Evolutionary conservation across 169 alveolate species (phyloP), one percentile per base, ranked within the genome.

Genomic region (Cardiosporidium cionae): DNA sequence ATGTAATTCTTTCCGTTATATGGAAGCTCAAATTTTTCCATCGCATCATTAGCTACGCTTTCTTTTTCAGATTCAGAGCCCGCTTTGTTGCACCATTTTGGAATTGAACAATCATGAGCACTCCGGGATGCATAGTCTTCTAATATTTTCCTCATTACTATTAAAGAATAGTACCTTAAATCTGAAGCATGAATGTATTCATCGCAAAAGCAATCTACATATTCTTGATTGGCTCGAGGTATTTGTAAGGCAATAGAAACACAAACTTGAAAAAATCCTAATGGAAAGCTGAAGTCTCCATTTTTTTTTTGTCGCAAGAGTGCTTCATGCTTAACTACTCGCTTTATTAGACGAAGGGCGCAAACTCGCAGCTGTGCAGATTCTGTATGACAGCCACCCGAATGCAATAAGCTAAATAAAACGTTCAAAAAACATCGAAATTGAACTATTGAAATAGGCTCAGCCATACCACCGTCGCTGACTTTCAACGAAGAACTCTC

Each of bases 161-260:
- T 63, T 9, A 76, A 34, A 5, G 54, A 35, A 52, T 72, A 72
- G 65, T 72, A 79, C 44, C 81, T 72, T 9, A 79, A 52, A 27
- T 64, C 65, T n/a, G 65, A 25, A 44, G 27, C 29, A 32, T 23
- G 22, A 33, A 58, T 23, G n/a, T 68, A 52, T 22, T 63, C 70
- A 5, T 31, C 1, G 25, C 52, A 23, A 6, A 72, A 7, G 9
- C 35, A n/a, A 0, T 65, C 34, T 35, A 52, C 37, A 27, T 69
- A 35, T 5, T 35, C 25, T 7, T 3, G 28, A 5, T 72, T n/a
- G 7, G 67, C 36, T 52, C 32, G 9, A 32, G 37, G 29, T 5
- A 74, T 25, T 3, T 65, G 81, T 62, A 68, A 52, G 25, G 65
- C 44, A 3, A 34, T 32, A 6, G 75, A 0, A 0, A 70, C 29